These are phyloP conservation scores for Ensete ventricosum DNA, from an alignment of 176 grass and related monocot genomes.

Conservation along the genomic window DNA sequence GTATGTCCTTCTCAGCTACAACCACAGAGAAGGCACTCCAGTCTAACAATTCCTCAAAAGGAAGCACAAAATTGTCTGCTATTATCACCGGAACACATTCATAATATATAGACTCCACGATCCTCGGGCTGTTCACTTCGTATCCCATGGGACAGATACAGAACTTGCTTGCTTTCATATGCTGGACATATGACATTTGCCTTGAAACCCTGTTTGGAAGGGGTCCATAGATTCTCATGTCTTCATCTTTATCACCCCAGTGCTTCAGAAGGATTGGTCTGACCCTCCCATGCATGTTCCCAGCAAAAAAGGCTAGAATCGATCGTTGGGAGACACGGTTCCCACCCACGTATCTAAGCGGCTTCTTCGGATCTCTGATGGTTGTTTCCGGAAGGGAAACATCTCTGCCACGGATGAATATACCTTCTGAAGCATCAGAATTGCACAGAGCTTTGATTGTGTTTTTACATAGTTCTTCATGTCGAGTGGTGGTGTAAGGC, in stretches of 20 bases:
- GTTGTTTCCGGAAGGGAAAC: conserved; percentile 13
- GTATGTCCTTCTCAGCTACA: conserved; percentile 18
- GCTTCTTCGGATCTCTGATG: conserved; percentile 11
- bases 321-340: background rate
- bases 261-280: conserved; percentile 6
- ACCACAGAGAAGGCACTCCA: conserved; percentile 11
- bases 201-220: conserved; percentile 11
- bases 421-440: conserved; percentile 11
- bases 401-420: conserved; percentile 11
- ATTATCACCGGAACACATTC: conserved; percentile 21
- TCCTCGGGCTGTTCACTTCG: conserved; percentile 19
- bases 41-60: conserved; percentile 10
- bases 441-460: conserved; percentile 20
- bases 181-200: conserved; percentile 10
- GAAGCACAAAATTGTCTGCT: conserved; percentile 20
- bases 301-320: conserved; percentile 13
- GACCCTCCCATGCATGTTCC: conserved; percentile 19
- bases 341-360: conserved; percentile 5
- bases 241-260: conserved; percentile 18
- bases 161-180: conserved; percentile 16
- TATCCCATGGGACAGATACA: conserved; percentile 21
- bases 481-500: conserved; percentile 6
- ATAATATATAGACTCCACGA: conserved; percentile 12
- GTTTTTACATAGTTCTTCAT: conserved; percentile 12
- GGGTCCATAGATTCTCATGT: conserved; percentile 10